phyloP scores from a whole-genome alignment of 805 yeast species.

The Kodamaea nitidulidarum region DNA sequence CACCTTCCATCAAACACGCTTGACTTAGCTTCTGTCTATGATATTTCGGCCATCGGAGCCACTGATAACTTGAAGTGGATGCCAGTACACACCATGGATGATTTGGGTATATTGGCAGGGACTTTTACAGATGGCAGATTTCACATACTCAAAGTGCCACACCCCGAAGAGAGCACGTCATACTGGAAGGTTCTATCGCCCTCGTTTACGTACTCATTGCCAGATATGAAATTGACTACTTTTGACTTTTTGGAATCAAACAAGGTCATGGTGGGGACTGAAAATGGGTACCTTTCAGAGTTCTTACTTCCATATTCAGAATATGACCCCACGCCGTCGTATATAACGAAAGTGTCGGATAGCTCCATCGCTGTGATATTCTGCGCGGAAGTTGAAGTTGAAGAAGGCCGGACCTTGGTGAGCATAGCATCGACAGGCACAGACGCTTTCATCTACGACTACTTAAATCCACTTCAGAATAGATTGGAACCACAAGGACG shows the following conservation, averaged over 20 bases:
- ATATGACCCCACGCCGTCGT: conserved; percentile 25
- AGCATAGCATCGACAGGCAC: conserved; percentile 30
- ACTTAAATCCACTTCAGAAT: conserved; percentile 27
- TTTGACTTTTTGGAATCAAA: conserved; percentile 45
- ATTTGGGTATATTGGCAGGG: conserved; percentile 46
- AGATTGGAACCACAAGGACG: conserved; percentile 22
- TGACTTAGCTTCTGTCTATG: conserved; percentile 23
- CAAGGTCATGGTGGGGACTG: conserved; percentile 51
- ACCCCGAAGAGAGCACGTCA: conserved; percentile 15
- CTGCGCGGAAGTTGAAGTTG: conserved; percentile 25
- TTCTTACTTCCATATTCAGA: conserved; percentile 36
- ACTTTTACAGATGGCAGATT: conserved; percentile 56
- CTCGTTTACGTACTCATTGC: conserved; percentile 9
- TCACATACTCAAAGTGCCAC: conserved; percentile 41
- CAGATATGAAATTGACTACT: conserved; percentile 33
- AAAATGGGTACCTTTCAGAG: conserved; percentile 59
- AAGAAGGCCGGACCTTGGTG: conserved; percentile 19
- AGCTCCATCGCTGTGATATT: conserved; percentile 23
- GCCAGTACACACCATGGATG: conserved; percentile 28
- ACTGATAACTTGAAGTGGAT: conserved; percentile 39
- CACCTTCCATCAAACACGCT: conserved; percentile 25
- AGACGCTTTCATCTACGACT: conserved; percentile 21
- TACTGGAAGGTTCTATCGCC: conserved; percentile 13
- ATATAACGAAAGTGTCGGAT: conserved; percentile 27
- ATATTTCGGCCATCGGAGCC: conserved; percentile 42